These are phyloP conservation scores for Canariomyces notabilis DNA, from an alignment of 2,329 filamentous ascomycete genomes.

Conservation along the genomic window DNA sequence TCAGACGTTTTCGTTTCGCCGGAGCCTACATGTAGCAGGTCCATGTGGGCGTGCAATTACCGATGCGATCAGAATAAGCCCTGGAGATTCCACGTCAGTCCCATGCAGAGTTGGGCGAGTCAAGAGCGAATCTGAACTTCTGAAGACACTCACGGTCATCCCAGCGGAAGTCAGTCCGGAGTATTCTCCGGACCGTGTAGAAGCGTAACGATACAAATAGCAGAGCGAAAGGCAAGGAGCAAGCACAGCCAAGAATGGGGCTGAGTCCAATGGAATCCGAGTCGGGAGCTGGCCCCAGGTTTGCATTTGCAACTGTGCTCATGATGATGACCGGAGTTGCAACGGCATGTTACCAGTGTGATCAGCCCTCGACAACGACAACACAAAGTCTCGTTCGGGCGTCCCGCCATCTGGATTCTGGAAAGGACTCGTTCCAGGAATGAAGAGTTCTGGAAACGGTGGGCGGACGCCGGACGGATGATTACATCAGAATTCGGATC, in stretches of 20 bases:
- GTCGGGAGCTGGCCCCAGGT: too few relatives aligned
- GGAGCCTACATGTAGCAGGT: too few relatives aligned
- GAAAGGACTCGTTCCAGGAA: too few relatives aligned
- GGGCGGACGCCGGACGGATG: too few relatives aligned
- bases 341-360: neutral
- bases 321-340: neutral
- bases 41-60: constrained; percentile 14
- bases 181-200: constrained; percentile 17
- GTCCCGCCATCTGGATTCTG: neutral
- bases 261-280: neutral
- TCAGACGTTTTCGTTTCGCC: neutral
- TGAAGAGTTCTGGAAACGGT: too few relatives aligned
- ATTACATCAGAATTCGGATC: too few relatives aligned
- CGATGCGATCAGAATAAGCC: constrained; percentile 19
- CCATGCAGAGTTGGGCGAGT: too few relatives aligned
- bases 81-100: too few relatives aligned
- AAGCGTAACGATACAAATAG: constrained; percentile 17
- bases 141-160: constrained; percentile 19
- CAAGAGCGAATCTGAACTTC: too few relatives aligned
- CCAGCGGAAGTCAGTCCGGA: constrained; percentile 11
- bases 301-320: neutral
- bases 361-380: neutral
- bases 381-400: neutral
- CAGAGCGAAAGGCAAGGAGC: constrained; percentile 13
- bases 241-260: constrained; percentile 7